phyloP scores from a whole-genome alignment of 805 yeast genomes.

The Wickerhamiella galacta region DNA sequence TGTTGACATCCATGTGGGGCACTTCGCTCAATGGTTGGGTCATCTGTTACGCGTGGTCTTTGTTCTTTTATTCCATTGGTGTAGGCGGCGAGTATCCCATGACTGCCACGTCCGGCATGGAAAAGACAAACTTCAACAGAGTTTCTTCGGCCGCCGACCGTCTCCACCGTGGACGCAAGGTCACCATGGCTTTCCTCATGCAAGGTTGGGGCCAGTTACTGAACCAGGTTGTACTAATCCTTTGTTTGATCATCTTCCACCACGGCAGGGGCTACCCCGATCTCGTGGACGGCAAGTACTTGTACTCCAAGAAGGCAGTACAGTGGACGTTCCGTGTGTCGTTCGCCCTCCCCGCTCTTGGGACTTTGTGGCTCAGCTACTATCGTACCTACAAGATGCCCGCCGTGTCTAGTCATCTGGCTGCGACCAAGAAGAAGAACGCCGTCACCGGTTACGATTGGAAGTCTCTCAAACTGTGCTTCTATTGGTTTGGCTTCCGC shows the following conservation, averaged over 20 bases:
- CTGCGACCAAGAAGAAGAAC: constrained; percentile 18
- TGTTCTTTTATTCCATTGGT: constrained; percentile 35
- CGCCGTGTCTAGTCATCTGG: constrained; percentile 18
- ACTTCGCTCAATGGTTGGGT: constrained; percentile 39
- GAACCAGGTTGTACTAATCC: constrained; percentile 19
- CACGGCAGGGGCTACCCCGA: constrained; percentile 17
- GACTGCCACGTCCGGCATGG: constrained; percentile 45
- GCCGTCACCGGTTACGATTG: constrained; percentile 24
- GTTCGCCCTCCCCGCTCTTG: constrained; percentile 24
- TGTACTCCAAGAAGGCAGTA: constrained; percentile 21
- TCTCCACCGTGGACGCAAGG: constrained; percentile 26
- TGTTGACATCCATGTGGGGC: constrained; percentile 48
- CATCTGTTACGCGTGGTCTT: constrained; percentile 29
- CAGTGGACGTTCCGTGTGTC: constrained; percentile 26
- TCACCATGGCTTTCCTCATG: constrained; percentile 21
- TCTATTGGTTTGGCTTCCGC: constrained; percentile 20
- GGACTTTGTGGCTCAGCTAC: constrained; percentile 25
- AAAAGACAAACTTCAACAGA: constrained; percentile 30
- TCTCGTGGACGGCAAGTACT: constrained; percentile 5
- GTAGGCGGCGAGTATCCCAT: constrained; percentile 58
- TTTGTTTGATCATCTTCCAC: constrained; percentile 17
- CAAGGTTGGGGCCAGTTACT: constrained; percentile 22
- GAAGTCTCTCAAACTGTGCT: constrained; percentile 17
- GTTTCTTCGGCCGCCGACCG: constrained; percentile 21
- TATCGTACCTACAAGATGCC: constrained; percentile 25